Conservation (phyloP, 139 green algal genomes). For the Chlamydomonas sp. region DNA sequence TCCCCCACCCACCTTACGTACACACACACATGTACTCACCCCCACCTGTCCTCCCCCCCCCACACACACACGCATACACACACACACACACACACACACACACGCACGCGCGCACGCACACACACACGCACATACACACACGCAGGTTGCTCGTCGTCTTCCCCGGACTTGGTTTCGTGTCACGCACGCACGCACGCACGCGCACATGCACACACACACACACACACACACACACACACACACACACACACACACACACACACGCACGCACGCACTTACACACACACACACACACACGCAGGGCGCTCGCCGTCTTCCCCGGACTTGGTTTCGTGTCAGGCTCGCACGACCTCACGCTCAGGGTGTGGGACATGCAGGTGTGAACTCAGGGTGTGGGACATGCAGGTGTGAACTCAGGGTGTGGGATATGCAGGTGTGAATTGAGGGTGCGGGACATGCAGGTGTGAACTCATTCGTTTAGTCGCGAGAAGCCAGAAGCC, state of each 20-base stretch:
- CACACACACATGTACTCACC: too few species aligned
- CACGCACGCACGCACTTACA: too few species aligned
- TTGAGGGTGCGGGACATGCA: background rate
- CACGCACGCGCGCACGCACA: too few species aligned
- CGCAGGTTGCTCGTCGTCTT: constrained; percentile 64
- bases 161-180: constrained; percentile 75
- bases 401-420: background rate
- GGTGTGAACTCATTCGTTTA: background rate
- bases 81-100: too few species aligned
- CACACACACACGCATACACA: too few species aligned
- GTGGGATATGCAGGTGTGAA: background rate
- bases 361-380: constrained; percentile 25
- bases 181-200: too few species aligned
- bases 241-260: too few species aligned
- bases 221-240: too few species aligned
- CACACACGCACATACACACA: background rate
- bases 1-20: too few species aligned
- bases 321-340: constrained; percentile 80
- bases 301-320: constrained; percentile 61
- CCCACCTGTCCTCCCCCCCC: too few species aligned
- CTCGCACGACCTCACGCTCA: constrained; percentile 80
- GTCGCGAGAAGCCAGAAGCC: too few species aligned
- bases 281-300: constrained; percentile 19
- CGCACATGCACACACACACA: too few species aligned
- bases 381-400: background rate